Base-by-base conservation (phyloP, 805 yeast genomes). In the Ogataea ramenticola region DNA sequence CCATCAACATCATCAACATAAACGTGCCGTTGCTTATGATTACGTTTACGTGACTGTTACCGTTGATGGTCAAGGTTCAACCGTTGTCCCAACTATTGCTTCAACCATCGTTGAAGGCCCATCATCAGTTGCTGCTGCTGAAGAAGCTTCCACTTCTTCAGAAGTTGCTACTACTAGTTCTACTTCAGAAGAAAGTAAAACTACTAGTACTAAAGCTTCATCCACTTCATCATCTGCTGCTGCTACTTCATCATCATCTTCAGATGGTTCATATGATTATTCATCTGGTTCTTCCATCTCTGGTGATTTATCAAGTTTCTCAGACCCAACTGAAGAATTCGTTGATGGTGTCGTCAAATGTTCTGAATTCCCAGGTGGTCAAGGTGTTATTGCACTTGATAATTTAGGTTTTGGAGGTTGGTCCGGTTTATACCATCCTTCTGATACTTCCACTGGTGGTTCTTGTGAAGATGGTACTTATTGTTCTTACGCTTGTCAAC, bases 311-410 rank as follows among this genome's bases (percentile, higher is more conserved):
- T 44, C 68, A 33, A 65, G 73, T 47, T 86, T 69, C 68, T 53
- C 67, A 11, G 70, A 63, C 54, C 93, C 96, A 56, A 50, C 72
- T 45, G 67, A 62, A 37, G 66, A 67, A 41, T 91, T 93, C 67
- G 66, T 70, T 58, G 96, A 88, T 60, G 96, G 96, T 61, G 71
- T 66, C 35, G 59, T 79, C 57, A 64, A 72, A 47, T 88, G 96
- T 72, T 63, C 72, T 47, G 62, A 69, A 44, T 83, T 88, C 76
- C 95, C 91, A 61, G 60, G 77, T 41, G 95, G 93, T 49, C 75
- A 85, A 58, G 96, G 96, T 74, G 95, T 88, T 47, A 70, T 88
- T 57, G 65, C 86, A 27, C 68, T 86, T 39, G 82, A 81, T 69
- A 73, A 74, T 73, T 72, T 82, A 41, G 86, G 82, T 34, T 77